A percentile compares a stretch with the other conserved stretches of the same genome.
Conservation (phyloP, 306 rosid species). For the Senna siamea region DNA sequence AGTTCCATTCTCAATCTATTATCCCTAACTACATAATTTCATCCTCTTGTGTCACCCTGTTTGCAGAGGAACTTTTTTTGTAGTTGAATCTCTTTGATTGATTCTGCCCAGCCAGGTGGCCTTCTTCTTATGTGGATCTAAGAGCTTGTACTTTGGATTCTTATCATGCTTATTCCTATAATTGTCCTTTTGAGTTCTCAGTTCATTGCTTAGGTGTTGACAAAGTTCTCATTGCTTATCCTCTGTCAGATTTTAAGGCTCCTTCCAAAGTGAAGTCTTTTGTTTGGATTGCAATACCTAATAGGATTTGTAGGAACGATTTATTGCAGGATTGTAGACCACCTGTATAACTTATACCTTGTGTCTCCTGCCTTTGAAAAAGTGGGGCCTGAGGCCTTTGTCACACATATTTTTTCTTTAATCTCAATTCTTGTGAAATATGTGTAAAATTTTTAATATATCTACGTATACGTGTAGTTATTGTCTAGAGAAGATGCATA, state of each 20-base stretch:
- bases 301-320: neutral
- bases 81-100: too few species aligned
- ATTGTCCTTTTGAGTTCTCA: too few species aligned
- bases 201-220: too few species aligned
- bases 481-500: slow-evolving; percentile 29
- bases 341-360: neutral
- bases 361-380: neutral
- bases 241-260: neutral
- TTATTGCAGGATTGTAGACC: neutral
- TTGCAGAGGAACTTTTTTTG: too few species aligned
- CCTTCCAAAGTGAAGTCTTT: neutral
- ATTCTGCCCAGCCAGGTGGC: too few species aligned
- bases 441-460: slow-evolving; percentile 6
- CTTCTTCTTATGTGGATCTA: too few species aligned
- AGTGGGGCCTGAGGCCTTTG: slow-evolving; percentile 1
- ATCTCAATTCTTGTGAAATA: slow-evolving; percentile 2
- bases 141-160: too few species aligned
- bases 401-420: neutral
- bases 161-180: too few species aligned
- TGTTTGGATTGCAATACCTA: neutral
- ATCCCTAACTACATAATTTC: too few species aligned
- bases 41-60: too few species aligned
- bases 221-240: neutral
- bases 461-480: slow-evolving; percentile 31
- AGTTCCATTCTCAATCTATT: too few species aligned